These are phyloP conservation scores for Colletotrichum truncatum DNA, from an alignment of 2,329 filamentous ascomycete genomes.

Conservation along the genomic window DNA sequence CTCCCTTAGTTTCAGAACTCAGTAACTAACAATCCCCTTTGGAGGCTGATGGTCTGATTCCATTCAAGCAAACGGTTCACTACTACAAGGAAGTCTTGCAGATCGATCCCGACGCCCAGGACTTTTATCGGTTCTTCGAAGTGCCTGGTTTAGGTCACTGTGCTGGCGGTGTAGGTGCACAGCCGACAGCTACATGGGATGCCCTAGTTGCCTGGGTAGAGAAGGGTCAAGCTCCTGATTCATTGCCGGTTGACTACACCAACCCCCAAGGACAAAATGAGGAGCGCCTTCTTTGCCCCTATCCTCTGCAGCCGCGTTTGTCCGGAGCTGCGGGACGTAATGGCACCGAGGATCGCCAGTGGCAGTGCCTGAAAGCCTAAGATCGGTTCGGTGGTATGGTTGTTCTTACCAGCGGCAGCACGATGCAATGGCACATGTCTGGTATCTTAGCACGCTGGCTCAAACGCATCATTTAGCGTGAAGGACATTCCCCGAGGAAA, in stretches of 20 bases:
- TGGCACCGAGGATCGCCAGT: background rate
- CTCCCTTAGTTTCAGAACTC: accelerated
- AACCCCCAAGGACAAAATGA: background rate
- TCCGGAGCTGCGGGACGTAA: background rate
- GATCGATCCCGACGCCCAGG: conserved; percentile 30
- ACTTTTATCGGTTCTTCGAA: conserved; percentile 44
- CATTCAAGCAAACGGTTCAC: conserved; percentile 28
- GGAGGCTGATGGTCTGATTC: conserved; percentile 34
- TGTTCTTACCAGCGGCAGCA: no score
- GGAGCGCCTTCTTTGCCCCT: background rate
- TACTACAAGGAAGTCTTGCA: conserved; percentile 38
- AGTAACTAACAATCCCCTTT: conserved; percentile 34
- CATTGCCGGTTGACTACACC: background rate
- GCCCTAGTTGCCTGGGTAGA: conserved; percentile 38
- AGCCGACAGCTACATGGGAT: conserved; percentile 34
- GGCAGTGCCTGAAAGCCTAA: background rate
- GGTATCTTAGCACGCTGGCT: no score
- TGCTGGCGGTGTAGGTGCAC: conserved; percentile 34
- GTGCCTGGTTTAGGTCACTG: conserved; percentile 44
- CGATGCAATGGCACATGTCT: no score
- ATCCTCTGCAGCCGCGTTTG: background rate
- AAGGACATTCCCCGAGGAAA: no score
- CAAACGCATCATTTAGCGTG: no score
- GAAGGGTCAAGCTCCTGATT: conserved; percentile 37
- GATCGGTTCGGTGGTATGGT: no score